Evolutionary conservation across 805 yeast genomes (phyloP), one percentile per base, ranked within the genome.

Genomic region (Candida boidinii): DNA sequence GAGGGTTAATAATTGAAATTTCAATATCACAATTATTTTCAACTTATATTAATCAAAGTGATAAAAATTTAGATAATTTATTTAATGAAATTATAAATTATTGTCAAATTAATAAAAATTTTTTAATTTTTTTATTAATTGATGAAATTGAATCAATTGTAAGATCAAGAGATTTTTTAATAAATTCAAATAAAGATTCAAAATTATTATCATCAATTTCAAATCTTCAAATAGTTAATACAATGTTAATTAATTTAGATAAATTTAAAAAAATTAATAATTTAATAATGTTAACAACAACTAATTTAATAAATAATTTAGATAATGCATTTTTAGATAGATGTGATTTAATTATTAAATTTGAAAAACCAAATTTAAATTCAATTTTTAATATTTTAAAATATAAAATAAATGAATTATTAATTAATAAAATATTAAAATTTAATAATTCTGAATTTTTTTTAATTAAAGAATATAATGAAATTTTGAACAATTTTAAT

Each of bases 61-160:
- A 70, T 4, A 64, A 61, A 33, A 63, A 64, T 30, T 41, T 67
- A 12, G 56, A 54, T 16, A 34, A 37, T 10, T 39, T 67, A 14
- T 66, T 68, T 33, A 45, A 48, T 12, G 59, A 58, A 20, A 39
- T 65, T 5, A 56, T 51, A 34, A 33, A 33, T 1, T 20, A 62
- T 17, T 33, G 57, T 14, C 35, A 37, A 28, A 31, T 32, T 5
- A 38, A 37, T 11, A 17, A 32, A 16, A 29, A 37, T 14, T 30
- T 45, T 9, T 30, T 41, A 48, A 46, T 64, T 3, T 53, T 63
- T 28, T 37, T 66, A 12, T 37, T 66, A n/a, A 60, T 67, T 29
- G 72, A 67, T 41, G 73, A 67, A 36, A 58, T 66, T 10, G 73
- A 67, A 42, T 59, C 71, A 1, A 48, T 68, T 21, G 68, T 68